phyloP scores from a whole-genome alignment of 768 basidiomycete species.

The Paxillus involutus region DNA sequence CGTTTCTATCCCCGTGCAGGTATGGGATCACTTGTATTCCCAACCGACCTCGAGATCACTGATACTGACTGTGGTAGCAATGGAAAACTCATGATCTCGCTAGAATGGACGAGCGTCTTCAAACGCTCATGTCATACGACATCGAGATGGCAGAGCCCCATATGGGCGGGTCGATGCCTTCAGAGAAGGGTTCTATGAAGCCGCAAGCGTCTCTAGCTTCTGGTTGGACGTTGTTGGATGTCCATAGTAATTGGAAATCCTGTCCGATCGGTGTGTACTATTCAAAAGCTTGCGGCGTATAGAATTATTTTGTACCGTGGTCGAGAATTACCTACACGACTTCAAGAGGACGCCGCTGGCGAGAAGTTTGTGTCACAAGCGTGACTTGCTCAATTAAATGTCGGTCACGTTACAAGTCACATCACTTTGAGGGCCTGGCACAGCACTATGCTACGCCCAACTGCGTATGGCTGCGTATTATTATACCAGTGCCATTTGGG shows the following conservation, averaged over 20 bases:
- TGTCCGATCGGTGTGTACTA: conserved; percentile 67
- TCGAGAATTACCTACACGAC: too few species aligned
- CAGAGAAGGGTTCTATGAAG: background rate
- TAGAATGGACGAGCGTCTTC: conserved; percentile 57
- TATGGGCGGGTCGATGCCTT: background rate
- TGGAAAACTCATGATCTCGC: conserved; percentile 53
- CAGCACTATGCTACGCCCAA: conserved; percentile 8
- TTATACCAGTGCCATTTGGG: background rate
- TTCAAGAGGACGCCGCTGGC: too few species aligned
- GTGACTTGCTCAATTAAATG: background rate
- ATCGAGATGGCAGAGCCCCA: background rate
- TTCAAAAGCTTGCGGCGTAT: conserved; percentile 5
- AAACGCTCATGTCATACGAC: conserved; percentile 30
- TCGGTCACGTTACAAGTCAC: conserved; percentile 22
- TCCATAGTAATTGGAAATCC: conserved; percentile 51
- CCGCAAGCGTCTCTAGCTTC: conserved; percentile 1
- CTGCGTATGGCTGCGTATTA: conserved; percentile 20
- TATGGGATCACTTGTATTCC: conserved; percentile 5
- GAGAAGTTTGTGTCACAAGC: too few species aligned
- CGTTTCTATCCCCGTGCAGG: conserved; percentile 10
- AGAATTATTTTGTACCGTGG: background rate
- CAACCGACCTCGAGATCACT: background rate
- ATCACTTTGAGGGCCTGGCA: conserved; percentile 1
- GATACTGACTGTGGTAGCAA: conserved; percentile 30
- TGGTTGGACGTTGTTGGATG: conserved; percentile 58